Base-by-base conservation (phyloP, 176 grass and related monocot species). In the Phoenix roebelenii region DNA sequence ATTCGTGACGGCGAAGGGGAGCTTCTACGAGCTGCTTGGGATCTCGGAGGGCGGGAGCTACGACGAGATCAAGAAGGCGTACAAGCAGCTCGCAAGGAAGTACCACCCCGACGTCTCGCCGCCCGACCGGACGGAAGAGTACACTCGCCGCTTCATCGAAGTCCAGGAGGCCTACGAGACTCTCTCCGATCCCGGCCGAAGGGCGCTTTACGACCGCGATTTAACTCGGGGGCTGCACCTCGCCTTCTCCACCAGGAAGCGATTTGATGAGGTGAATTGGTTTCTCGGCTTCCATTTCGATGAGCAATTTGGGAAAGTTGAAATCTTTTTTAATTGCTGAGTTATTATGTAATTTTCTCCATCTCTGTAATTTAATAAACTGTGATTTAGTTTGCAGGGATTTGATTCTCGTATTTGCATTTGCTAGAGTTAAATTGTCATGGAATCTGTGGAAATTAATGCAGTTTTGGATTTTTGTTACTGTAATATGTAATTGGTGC, bases 111-210 rank as follows among this genome's bases (percentile, higher is more conserved):
- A 71, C 68, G 56, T 60, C 44, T 28, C 55, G 3, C 44, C 55
- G 44, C 44, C 17, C 5, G 56, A 51, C 17, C 23, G 56, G 15
- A 23, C 56, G 20, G 44, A 49, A 15, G 68, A 71, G 55, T 51
- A 71, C 56, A 51, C 68, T 9, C 68, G 56, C 19, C 55, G 68
- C 39, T 71, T 71, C 68, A 71, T 71, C 48, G 68, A 58, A 23
- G 68, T 71, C 23, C 68, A 59, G 3, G 22, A 59, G 56, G 68
- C 68, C 23, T 71, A 71, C 68, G 68, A 60, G 56, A 71, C 68
- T 15, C 57, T 71, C 16, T 71, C 68, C 55, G 68, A 71, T 55
- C 56, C 68, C 16, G 16, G 44, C 16, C 56, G 15, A 20, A 55
- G 68, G 22, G 68, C 55, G 7, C 19, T 71, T 16, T 71, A 71